Conservation (phyloP, 352 stramenopile genomes). For the Phytopythium sindhum region DNA sequence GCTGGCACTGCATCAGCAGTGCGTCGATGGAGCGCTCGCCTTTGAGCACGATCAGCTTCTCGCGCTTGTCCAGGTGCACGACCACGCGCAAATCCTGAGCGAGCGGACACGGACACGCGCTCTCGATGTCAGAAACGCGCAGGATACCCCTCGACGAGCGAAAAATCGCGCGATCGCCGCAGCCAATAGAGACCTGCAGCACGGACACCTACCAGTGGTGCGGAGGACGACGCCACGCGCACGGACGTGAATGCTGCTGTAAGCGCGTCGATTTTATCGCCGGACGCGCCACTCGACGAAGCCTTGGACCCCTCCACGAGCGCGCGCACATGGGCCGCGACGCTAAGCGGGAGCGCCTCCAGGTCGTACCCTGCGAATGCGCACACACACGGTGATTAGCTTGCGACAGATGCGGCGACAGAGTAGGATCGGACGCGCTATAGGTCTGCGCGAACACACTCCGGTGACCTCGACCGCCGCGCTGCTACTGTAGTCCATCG, state of each 20-base stretch:
- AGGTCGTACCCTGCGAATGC: slow-evolving; percentile 31
- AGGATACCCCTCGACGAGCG: background rate
- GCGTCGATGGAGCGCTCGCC: slow-evolving; percentile 17
- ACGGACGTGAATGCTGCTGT: slow-evolving; percentile 19
- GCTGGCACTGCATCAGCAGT: slow-evolving; percentile 29
- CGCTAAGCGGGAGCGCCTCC: slow-evolving; percentile 24
- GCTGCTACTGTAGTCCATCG: too few species aligned
- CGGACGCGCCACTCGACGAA: background rate
- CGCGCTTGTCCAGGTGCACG: slow-evolving; percentile 25
- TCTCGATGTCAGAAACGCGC: background rate
- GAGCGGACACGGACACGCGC: background rate
- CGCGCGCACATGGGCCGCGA: slow-evolving; percentile 28
- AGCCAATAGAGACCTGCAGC: background rate
- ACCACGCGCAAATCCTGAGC: slow-evolving; percentile 29
- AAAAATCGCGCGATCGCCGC: too few species aligned
- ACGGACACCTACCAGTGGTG: slow-evolving; percentile 7
- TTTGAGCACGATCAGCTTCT: slow-evolving; percentile 39
- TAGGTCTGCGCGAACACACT: background rate
- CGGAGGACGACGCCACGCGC: slow-evolving; percentile 1
- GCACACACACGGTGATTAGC: background rate
- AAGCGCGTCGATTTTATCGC: slow-evolving; percentile 13
- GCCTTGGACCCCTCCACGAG: slow-evolving; percentile 20
- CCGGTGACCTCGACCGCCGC: too few species aligned
- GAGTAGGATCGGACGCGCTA: background rate
- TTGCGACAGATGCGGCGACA: background rate